These are phyloP conservation scores for Closterium sp. DNA, from an alignment of 139 green algal species.

Conservation along the genomic window DNA sequence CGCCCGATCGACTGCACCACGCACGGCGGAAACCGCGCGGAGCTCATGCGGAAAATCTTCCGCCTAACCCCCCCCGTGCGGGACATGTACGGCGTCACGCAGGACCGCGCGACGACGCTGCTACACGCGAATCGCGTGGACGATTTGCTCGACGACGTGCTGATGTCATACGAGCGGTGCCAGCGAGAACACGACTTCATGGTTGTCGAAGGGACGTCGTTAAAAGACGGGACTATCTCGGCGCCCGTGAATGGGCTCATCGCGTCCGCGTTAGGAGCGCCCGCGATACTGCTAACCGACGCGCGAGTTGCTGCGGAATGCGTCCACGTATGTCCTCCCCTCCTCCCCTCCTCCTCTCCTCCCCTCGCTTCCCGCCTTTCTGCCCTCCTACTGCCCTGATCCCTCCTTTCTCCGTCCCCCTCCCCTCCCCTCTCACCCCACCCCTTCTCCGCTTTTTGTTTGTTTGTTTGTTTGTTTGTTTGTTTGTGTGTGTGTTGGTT, in stretches of 20 bases:
- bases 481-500: no score
- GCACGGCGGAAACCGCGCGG: slow-evolving; percentile 32
- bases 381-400: no score
- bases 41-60: slow-evolving; percentile 15
- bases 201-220: slow-evolving; percentile 35
- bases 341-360: no score
- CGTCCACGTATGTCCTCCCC: background rate
- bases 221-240: slow-evolving; percentile 30
- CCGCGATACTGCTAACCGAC: slow-evolving; percentile 33
- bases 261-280: slow-evolving; percentile 20
- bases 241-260: slow-evolving; percentile 26
- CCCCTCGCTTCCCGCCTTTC: no score
- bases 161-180: slow-evolving; percentile 49
- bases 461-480: no score
- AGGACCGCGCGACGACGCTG: slow-evolving; percentile 3
- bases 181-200: slow-evolving; percentile 39
- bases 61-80: background rate
- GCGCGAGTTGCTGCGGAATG: background rate
- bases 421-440: no score
- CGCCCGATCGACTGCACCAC: slow-evolving; percentile 42
- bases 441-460: no score
- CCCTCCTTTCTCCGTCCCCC: no score
- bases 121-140: slow-evolving; percentile 28
- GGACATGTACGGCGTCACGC: slow-evolving; percentile 31
- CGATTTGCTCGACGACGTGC: slow-evolving; percentile 39